phyloP scores from a whole-genome alignment of 2,329 filamentous ascomycete species.

The Beauveria brongniartii region DNA sequence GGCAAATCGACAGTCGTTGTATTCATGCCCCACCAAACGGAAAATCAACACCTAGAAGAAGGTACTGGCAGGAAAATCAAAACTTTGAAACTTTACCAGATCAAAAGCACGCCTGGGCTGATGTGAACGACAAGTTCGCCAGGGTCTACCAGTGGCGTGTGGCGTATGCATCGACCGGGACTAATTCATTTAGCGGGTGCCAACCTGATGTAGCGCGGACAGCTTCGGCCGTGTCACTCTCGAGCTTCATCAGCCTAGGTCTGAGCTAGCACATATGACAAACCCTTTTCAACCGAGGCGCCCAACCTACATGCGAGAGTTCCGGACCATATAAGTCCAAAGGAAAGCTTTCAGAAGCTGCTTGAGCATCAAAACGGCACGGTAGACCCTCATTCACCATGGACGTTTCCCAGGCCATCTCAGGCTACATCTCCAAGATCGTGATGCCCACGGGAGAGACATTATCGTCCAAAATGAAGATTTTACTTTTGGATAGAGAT shows the following conservation, averaged over 20 bases:
- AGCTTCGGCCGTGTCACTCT: neutral
- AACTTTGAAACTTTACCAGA: neutral
- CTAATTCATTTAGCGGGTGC: conserved; percentile 12
- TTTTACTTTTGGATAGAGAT: conserved; percentile 84
- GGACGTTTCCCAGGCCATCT: conserved; percentile 89
- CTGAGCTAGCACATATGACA: neutral
- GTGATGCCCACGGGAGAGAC: conserved; percentile 65
- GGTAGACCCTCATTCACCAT: conserved; percentile 37
- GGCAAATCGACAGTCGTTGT: no score
- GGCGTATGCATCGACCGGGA: conserved; percentile 10
- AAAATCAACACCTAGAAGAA: neutral
- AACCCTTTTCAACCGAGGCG: neutral
- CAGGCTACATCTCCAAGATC: conserved; percentile 95
- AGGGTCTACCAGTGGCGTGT: neutral
- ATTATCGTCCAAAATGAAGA: conserved; percentile 92
- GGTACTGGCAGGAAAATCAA: neutral
- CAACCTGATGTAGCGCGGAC: conserved; percentile 6
- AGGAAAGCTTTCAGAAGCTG: neutral
- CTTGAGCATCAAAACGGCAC: neutral
- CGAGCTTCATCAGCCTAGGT: neutral
- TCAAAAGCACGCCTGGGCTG: neutral
- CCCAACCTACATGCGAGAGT: neutral
- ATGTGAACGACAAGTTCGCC: neutral
- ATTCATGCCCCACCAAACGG: no score
- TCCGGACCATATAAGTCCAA: neutral